Conservation (phyloP, 306 rosid species). For the Vigna radiata region DNA sequence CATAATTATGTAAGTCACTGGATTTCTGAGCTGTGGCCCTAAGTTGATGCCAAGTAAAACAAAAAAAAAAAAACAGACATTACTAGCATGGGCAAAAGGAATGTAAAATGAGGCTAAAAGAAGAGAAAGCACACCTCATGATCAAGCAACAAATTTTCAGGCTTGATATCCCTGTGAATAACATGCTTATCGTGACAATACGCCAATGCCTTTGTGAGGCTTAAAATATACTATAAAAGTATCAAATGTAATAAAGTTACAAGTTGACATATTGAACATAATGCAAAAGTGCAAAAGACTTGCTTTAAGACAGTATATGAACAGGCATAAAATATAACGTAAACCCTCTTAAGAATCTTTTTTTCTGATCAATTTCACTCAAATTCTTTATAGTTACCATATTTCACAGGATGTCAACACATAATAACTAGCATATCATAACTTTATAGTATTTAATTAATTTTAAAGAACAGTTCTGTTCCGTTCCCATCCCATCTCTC, state of each 20-base stretch:
- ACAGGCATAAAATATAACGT: conserved; percentile 12
- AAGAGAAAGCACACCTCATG: conserved; percentile 63
- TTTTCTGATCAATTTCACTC: conserved; percentile 15
- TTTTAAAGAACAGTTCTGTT: neutral
- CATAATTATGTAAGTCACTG: neutral
- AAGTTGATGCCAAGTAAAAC: neutral
- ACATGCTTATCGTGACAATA: conserved; percentile 93
- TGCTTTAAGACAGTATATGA: neutral
- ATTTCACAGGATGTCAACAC: neutral
- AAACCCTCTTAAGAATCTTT: neutral
- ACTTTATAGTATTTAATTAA: neutral
- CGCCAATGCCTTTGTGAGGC: conserved; percentile 84
- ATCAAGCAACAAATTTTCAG: conserved; percentile 86
- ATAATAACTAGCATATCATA: conserved; percentile 13
- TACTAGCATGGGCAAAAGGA: conserved; percentile 8
- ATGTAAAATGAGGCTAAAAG: neutral
- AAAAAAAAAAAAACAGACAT: neutral
- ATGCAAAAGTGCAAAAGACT: neutral
- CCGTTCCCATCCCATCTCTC: neutral
- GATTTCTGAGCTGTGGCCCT: neutral
- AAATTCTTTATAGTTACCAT: conserved; percentile 10
- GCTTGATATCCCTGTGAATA: conserved; percentile 95
- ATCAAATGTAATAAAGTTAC: conserved; percentile 28
- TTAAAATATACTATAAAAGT: conserved; percentile 65
- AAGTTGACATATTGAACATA: conserved; percentile 8